Evolutionary conservation across 192 early-diverging fungal species (phyloP).

Genomic region (Podila horticola): DNA sequence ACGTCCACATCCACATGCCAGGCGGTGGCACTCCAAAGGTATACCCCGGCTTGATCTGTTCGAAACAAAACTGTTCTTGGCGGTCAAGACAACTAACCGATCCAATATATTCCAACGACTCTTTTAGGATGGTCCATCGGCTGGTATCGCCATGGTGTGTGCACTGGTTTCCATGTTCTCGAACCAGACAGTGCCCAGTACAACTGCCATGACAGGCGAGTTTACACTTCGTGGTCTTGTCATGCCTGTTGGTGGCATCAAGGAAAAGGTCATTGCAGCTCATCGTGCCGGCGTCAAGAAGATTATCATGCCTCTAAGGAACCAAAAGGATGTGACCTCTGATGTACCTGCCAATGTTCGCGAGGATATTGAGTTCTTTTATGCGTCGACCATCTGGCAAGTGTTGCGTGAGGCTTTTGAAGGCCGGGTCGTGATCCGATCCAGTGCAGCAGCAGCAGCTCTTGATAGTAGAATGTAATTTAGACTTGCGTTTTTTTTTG

Average conservation of each 20-base stretch:
- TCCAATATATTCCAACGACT: neutral
- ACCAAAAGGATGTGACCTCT: slow-evolving; percentile 74
- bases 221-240: slow-evolving; percentile 85
- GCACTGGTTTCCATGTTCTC: slow-evolving; percentile 83
- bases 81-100: neutral
- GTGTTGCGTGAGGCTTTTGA: slow-evolving; percentile 71
- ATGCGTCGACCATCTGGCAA: slow-evolving; percentile 70
- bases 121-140: slow-evolving; percentile 76
- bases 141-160: slow-evolving; percentile 76
- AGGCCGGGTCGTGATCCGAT: slow-evolving; percentile 27
- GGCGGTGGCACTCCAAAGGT: slow-evolving; percentile 79
- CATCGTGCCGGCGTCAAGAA: slow-evolving; percentile 80
- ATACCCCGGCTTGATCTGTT: neutral
- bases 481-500: neutral
- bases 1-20: slow-evolving; percentile 93
- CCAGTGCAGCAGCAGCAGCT: slow-evolving; percentile 6
- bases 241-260: slow-evolving; percentile 86
- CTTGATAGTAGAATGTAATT: slow-evolving; percentile 30
- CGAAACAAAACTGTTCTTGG: neutral
- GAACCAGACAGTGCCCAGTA: slow-evolving; percentile 59
- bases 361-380: slow-evolving; percentile 77
- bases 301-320: slow-evolving; percentile 77
- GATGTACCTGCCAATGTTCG: slow-evolving; percentile 77
- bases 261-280: slow-evolving; percentile 87
- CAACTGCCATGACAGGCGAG: slow-evolving; percentile 88